A percentile compares a stretch with the other conserved stretches of the same genome.
Evolutionary conservation across 2,329 filamentous ascomycete genomes (phyloP).

Genomic region (Cladophialophora psammophila): DNA sequence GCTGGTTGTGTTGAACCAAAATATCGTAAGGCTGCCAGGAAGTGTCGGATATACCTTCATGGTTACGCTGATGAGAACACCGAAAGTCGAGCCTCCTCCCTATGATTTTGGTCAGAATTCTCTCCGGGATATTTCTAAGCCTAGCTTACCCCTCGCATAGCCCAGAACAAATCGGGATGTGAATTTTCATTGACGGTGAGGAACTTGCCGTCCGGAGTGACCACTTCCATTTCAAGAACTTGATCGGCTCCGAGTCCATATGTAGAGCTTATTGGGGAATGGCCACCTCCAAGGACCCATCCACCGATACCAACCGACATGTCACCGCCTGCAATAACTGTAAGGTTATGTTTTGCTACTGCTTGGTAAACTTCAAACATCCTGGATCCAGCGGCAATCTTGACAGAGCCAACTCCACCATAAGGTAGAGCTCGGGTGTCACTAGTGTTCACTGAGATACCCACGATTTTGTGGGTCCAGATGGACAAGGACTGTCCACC

Average conservation of each 20-base stretch:
- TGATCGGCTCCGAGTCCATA: slow-evolving; percentile 61
- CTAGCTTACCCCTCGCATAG: slow-evolving; percentile 55
- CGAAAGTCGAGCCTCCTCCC: slow-evolving; percentile 52
- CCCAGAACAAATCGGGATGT: slow-evolving; percentile 60
- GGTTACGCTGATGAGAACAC: slow-evolving; percentile 60
- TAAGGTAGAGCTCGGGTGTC: neutral
- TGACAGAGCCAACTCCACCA: neutral
- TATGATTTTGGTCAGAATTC: neutral
- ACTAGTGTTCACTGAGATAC: slow-evolving; percentile 6
- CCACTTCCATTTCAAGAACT: slow-evolving; percentile 57
- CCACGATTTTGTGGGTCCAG: slow-evolving; percentile 7
- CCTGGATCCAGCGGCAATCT: slow-evolving; percentile 1
- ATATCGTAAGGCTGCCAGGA: slow-evolving; percentile 7
- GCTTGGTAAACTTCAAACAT: slow-evolving; percentile 35
- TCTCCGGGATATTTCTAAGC: neutral
- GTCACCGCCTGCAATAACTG: slow-evolving; percentile 36
- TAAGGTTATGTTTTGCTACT: slow-evolving; percentile 49
- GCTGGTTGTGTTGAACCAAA: neutral
- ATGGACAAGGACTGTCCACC: slow-evolving; percentile 5
- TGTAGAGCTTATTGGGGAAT: slow-evolving; percentile 59
- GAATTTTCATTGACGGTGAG: slow-evolving; percentile 51
- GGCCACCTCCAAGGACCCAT: slow-evolving; percentile 59
- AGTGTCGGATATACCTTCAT: slow-evolving; percentile 52
- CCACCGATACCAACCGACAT: slow-evolving; percentile 46
- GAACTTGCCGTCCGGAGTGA: slow-evolving; percentile 56